phyloP scores from a whole-genome alignment of 805 yeast genomes.

The Candida cerambycidarum region DNA sequence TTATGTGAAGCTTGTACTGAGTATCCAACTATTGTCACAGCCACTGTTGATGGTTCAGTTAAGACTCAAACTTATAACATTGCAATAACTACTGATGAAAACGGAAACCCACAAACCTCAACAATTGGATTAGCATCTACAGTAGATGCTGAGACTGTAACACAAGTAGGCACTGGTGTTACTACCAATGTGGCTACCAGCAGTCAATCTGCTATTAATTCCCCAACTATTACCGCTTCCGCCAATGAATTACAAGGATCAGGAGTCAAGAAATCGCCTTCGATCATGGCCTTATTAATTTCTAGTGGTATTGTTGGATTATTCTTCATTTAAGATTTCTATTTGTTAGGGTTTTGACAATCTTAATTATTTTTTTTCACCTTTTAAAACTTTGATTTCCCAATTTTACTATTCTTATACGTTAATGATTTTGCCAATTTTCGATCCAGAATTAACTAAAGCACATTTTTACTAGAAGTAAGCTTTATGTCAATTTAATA shows the following conservation, averaged over 20 bases:
- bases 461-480: no score
- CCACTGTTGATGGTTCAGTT: conserved; percentile 14
- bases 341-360: neutral
- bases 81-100: conserved; percentile 6
- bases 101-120: conserved; percentile 5
- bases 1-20: conserved; percentile 13
- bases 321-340: neutral
- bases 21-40: conserved; percentile 12
- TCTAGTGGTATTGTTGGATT: neutral
- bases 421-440: neutral
- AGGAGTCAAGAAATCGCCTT: neutral
- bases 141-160: neutral
- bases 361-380: neutral
- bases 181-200: neutral
- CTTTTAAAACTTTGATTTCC: neutral
- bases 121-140: neutral
- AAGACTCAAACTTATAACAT: conserved; percentile 20
- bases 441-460: no score
- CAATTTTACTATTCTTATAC: neutral
- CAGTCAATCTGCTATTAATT: neutral
- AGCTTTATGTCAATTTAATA: no score
- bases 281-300: neutral
- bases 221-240: neutral
- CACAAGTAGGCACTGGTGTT: neutral
- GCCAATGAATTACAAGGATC: conserved; percentile 1